phyloP scores from a whole-genome alignment of 1,284 basidiomycete species.

The Lentinus polychrous region DNA sequence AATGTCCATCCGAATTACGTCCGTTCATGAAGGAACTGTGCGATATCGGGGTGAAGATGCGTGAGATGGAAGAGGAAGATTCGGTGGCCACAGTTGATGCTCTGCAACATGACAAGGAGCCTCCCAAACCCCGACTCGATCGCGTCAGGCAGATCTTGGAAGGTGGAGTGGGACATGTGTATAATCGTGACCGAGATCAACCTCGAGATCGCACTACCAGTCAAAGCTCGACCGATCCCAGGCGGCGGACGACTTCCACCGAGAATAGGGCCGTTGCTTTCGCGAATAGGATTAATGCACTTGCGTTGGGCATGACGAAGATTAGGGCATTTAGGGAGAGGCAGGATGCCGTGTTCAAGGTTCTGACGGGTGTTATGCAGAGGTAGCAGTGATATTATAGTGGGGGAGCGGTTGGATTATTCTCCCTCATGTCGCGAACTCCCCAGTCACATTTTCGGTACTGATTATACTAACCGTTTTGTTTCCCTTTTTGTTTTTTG shows the following conservation, averaged over 20 bases:
- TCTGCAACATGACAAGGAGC: constrained; percentile 36
- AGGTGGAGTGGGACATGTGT: constrained; percentile 42
- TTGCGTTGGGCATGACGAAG: constrained; percentile 62
- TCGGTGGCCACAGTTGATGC: constrained; percentile 43
- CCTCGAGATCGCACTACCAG: neutral
- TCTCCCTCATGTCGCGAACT: too few relatives aligned
- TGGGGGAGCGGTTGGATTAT: too few relatives aligned
- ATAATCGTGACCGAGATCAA: constrained; percentile 1
- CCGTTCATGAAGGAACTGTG: constrained; percentile 66
- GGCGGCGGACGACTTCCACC: constrained; percentile 35
- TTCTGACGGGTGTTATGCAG: constrained; percentile 38
- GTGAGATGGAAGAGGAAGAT: constrained; percentile 52
- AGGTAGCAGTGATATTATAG: too few relatives aligned
- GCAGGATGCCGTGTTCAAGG: constrained; percentile 65
- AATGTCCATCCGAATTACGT: constrained; percentile 52
- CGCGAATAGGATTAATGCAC: constrained; percentile 65
- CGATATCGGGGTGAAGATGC: constrained; percentile 45
- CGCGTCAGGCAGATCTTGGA: constrained; percentile 53
- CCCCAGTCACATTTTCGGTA: too few relatives aligned
- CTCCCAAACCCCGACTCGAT: constrained; percentile 51
- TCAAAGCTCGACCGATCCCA: constrained; percentile 11
- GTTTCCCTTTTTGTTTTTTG: too few relatives aligned
- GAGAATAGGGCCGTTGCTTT: constrained; percentile 53
- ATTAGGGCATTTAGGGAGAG: constrained; percentile 65
- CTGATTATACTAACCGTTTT: too few relatives aligned